phyloP scores from a whole-genome alignment of 345 rosid genomes.

The Gossypium ekmanianum region DNA sequence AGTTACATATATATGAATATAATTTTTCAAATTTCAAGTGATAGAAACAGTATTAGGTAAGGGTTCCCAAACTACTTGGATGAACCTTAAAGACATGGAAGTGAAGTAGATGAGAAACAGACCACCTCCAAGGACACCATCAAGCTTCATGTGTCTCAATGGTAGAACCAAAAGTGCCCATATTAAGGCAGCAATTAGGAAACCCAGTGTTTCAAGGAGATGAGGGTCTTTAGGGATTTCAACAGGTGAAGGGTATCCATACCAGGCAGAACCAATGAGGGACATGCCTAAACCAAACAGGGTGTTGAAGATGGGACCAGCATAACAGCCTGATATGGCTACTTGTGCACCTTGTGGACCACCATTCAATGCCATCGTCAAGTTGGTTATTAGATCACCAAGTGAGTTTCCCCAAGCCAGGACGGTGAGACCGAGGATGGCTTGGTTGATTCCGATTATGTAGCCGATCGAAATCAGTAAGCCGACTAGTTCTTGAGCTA shows the following conservation, averaged over 20 bases:
- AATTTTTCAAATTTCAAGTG: not conserved
- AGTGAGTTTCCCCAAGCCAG: slow-evolving; percentile 95
- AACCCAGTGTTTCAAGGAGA: slow-evolving; percentile 70
- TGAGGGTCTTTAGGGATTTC: slow-evolving; percentile 45
- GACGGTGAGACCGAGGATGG: slow-evolving; percentile 78
- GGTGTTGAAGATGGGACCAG: slow-evolving; percentile 80
- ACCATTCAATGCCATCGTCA: slow-evolving; percentile 65
- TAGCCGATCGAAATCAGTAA: slow-evolving; percentile 65
- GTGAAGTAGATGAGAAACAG: slow-evolving; percentile 56
- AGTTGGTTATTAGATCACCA: slow-evolving; percentile 74
- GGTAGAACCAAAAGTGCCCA: slow-evolving; percentile 82
- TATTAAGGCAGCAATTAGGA: slow-evolving; percentile 55
- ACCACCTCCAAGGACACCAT: slow-evolving; percentile 63
- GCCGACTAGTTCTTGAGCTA: slow-evolving; percentile 78
- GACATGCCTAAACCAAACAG: slow-evolving; percentile 77
- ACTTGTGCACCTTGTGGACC: slow-evolving; percentile 70
- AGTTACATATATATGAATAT: not conserved
- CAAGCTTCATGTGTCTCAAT: slow-evolving; percentile 61
- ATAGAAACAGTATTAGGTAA: not conserved
- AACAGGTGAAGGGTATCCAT: slow-evolving; percentile 46
- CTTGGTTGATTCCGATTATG: slow-evolving; percentile 56
- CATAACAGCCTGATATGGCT: slow-evolving; percentile 83
- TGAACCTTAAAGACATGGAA: slow-evolving; percentile 54
- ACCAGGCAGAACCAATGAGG: slow-evolving; percentile 54
- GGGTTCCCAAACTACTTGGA: slow-evolving; percentile 25